These are phyloP conservation scores for Didymella pinodella DNA, from an alignment of 2,329 filamentous ascomycete genomes.

Conservation along the genomic window DNA sequence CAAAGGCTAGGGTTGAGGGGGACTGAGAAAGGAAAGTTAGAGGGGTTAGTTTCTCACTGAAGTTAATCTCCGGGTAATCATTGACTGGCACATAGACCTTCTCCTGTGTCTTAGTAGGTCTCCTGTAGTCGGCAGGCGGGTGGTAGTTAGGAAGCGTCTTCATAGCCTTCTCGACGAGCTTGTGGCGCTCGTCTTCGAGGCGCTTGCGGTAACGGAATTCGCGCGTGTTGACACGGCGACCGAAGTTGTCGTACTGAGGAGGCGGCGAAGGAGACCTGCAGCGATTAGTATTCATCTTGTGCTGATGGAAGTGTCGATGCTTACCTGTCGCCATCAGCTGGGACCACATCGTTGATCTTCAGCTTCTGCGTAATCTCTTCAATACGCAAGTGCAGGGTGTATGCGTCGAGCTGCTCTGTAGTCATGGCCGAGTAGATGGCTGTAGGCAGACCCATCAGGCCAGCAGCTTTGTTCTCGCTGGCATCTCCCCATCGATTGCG, in stretches of 20 bases:
- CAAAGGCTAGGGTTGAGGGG: conserved; percentile 55
- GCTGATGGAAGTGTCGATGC: conserved; percentile 43
- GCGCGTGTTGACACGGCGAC: conserved; percentile 98
- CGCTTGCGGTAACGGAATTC: conserved; percentile 98
- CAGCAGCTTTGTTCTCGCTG: conserved; percentile 97
- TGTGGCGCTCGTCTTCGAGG: conserved; percentile 98
- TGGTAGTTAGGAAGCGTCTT: conserved; percentile 99
- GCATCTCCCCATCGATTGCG: conserved; percentile 98
- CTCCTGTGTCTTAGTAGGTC: conserved; percentile 99
- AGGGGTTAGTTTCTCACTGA: conserved; percentile 99
- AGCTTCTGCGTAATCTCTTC: conserved; percentile 99
- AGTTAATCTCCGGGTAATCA: conserved; percentile 99
- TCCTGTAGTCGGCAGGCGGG: conserved; percentile 96
- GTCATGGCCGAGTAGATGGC: conserved; percentile 98
- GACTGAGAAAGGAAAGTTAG: conserved; percentile 56
- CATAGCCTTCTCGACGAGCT: conserved; percentile 98
- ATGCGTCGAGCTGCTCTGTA: conserved; percentile 96
- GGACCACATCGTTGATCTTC: conserved; percentile 98
- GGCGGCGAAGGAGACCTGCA: conserved; percentile 89
- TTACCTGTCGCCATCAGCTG: conserved; percentile 93
- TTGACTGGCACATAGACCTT: conserved; percentile 99
- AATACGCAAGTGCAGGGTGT: conserved; percentile 94
- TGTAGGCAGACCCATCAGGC: conserved; percentile 95
- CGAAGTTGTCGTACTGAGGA: conserved; percentile 98
- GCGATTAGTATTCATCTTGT: not conserved